Evolutionary conservation across 1,284 basidiomycete species (phyloP), one percentile per base, ranked within the genome.

Genomic region (Ganoderma boninense): DNA sequence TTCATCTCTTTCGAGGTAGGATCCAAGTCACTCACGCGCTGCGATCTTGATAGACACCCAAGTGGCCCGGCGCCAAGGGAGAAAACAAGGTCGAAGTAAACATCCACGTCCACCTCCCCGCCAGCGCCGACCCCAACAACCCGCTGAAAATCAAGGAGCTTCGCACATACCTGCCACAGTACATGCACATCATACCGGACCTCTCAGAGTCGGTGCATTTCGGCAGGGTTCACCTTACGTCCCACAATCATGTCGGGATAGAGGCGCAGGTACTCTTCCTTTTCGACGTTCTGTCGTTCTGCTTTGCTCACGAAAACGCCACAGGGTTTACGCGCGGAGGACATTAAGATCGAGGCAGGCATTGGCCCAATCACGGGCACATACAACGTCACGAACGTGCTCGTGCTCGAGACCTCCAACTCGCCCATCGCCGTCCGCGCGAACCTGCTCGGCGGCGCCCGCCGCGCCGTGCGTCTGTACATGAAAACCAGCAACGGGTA

Each of bases 321-420:
- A 7, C 42, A 74, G 73, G 69, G 68, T 11, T 26, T 75, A n/a
- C 42, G 43, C 2, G 71, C 64, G 0, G 40, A 70, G 26, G 13
- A 26, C 16, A 64, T 62, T 13, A n/a, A 7, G 1, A 16, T 75
- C 18, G 26, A 26, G 18, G 80, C 82, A 1, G 54, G 77, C 1
- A 83, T 86, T 52, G 81, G 80, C 29, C 70, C 74, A 14, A 84
- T 89, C 69, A 70, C 77, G 6, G 89, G 87, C 26, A 77, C 77
- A n/a, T 86, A 84, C 78, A 81, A 80, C 38, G 74, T 78, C 14
- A 75, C 79, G 8, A 78, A 78, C 0, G 74, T 73, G 8, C 80
- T 89, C 20, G 73, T 73, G 2, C 71, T 89, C 32, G 26, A 57
- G n/a, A 85, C 84, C 4, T 67, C 76, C 32, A 86, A 86, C 71